Evolutionary conservation across 768 basidiomycete genomes (phyloP).

Genomic region (Suillus fuscotomentosus): DNA sequence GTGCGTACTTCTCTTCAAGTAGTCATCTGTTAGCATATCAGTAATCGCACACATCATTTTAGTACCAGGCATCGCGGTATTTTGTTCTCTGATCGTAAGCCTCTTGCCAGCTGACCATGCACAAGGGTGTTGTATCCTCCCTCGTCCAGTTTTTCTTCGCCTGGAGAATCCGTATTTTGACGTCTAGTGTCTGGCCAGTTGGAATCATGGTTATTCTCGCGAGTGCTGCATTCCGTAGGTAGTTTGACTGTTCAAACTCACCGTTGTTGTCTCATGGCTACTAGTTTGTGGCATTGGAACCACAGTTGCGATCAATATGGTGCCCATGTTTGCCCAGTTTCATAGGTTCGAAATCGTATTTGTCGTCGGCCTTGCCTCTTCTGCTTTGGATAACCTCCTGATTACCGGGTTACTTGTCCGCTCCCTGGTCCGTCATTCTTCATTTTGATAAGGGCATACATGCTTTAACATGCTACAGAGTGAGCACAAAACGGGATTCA

Average conservation of each 20-base stretch:
- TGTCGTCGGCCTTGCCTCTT: constrained; percentile 43
- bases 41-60: not conserved
- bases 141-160: constrained; percentile 29
- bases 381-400: constrained; percentile 44
- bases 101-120: not conserved
- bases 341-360: constrained; percentile 29
- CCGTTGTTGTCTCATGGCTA: constrained; percentile 4
- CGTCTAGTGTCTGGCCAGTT: constrained; percentile 12
- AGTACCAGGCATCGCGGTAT: constrained; percentile 25
- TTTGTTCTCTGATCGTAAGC: not conserved
- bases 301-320: constrained; percentile 26
- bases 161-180: constrained; percentile 24
- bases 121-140: constrained; percentile 25
- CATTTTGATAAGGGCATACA: not conserved
- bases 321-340: constrained; percentile 27
- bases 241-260: not conserved
- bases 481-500: constrained; percentile 34
- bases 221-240: constrained; percentile 19
- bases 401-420: constrained; percentile 44
- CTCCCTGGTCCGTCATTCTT: constrained; percentile 36
- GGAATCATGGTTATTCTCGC: constrained; percentile 13
- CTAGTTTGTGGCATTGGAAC: constrained; percentile 32
- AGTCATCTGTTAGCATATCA: not conserved
- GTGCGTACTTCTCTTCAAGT: constrained; percentile 12
- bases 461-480: constrained; percentile 24